Base-by-base conservation (phyloP, 768 basidiomycete genomes). In the Boletus sensibilis region DNA sequence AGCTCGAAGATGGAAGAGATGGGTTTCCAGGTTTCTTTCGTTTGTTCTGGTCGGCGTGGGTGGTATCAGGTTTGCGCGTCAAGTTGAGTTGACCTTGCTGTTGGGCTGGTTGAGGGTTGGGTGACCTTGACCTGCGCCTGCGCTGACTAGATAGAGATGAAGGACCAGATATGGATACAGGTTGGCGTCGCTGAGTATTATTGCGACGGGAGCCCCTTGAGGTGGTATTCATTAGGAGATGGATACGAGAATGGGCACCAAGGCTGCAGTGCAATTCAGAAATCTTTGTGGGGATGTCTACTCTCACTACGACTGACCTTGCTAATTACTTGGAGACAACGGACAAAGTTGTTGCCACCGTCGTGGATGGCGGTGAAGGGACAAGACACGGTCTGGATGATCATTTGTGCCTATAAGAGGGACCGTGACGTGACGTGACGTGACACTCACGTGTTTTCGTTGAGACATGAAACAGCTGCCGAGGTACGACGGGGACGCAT, bases 41-140 rank as follows among this genome's bases (percentile, higher is more conserved):
- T 59, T 58, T 74, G 27, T 60, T 68, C 37, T 55, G 60, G 49
- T 66, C 67, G 37, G 37, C 35, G 45, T 66, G 68, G 25, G 58
- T 38, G 34, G 54, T 11, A 18, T 72, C 74, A 14, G 56, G 52
- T 41, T 55, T 72, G 47, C 60, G 61, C 3, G 55, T 40, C 45
- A 11, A 14, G 46, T 49, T 58, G 11, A 29, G 18, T 39, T 51
- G 52, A 34, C 51, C 46, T 29, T 60, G 59, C 7, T 62, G 65
- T 21, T 69, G 71, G 10, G 41, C 27, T 3, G 56, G 53, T 21
- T 58, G 65, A 31, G 67, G 49, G 39, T 73, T 74, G 3, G 74
- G 72, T 9, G 76, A 76, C 45, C 65, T 67, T 29, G 76, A 74
- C 61, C 72, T 72, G 41, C 64, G 67, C 39, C 72, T 67, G 43